These are phyloP conservation scores for Torulaspora maleeae DNA, from an alignment of 805 yeast species.

Conservation along the genomic window DNA sequence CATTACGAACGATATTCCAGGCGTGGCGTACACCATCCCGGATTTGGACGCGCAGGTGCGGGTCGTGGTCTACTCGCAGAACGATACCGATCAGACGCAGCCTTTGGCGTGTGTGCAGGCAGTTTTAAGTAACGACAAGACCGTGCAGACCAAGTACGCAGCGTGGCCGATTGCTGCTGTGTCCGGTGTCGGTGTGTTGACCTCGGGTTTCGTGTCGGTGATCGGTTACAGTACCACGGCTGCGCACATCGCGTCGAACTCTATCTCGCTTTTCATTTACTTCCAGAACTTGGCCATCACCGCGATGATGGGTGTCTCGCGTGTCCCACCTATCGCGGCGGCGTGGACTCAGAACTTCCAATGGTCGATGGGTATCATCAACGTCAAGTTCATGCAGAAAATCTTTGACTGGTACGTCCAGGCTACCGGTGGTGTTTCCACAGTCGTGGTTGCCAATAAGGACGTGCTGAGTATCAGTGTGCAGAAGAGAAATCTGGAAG, in stretches of 20 bases:
- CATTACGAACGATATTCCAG: conserved; percentile 57
- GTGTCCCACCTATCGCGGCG: conserved; percentile 93
- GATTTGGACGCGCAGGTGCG: conserved; percentile 89
- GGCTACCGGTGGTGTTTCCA: conserved; percentile 85
- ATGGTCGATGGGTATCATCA: conserved; percentile 93
- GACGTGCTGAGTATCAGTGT: conserved; percentile 75
- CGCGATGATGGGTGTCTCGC: conserved; percentile 90
- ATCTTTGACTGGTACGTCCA: conserved; percentile 93
- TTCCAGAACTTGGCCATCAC: conserved; percentile 91
- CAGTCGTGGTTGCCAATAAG: conserved; percentile 63
- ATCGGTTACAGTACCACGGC: conserved; percentile 90
- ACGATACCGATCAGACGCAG: conserved; percentile 39
- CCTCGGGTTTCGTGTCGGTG: conserved; percentile 82
- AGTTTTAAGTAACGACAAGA: conserved; percentile 75
- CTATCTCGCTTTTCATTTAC: conserved; percentile 85
- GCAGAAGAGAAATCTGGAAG: conserved; percentile 47
- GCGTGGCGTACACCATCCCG: conserved; percentile 84
- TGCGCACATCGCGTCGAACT: conserved; percentile 95
- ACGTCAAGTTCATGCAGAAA: conserved; percentile 67
- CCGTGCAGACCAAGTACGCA: conserved; percentile 88
- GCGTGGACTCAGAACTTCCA: conserved; percentile 97
- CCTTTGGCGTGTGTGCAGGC: conserved; percentile 93
- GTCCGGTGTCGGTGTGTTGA: conserved; percentile 79
- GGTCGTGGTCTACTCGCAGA: conserved; percentile 55
- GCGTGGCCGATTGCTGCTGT: conserved; percentile 95